Evolutionary conservation across 1,284 basidiomycete species (phyloP).

Genomic region (Tylopilus sp.): DNA sequence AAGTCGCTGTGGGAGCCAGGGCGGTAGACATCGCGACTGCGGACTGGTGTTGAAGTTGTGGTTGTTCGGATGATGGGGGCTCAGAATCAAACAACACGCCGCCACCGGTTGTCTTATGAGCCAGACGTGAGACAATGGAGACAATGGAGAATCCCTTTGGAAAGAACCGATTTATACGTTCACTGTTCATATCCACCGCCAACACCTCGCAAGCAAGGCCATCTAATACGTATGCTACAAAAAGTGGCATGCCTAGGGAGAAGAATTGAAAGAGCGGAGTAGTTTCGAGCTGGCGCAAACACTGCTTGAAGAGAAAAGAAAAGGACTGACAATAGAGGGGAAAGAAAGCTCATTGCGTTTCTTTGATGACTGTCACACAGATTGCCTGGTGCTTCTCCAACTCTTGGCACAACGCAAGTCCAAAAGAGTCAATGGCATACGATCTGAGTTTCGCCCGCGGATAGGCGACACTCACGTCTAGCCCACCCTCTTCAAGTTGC

Average conservation of each 20-base stretch:
- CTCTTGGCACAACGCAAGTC: background rate
- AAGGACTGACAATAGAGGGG: background rate
- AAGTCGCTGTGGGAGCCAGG: background rate
- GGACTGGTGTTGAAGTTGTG: background rate
- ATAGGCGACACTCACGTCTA: background rate
- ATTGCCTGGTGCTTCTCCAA: conserved; percentile 27
- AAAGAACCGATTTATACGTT: too few relatives aligned
- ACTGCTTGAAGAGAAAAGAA: too few relatives aligned
- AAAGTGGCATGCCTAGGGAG: background rate
- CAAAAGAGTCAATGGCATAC: background rate
- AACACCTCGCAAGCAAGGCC: background rate
- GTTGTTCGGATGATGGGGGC: conserved; percentile 10
- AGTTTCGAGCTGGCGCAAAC: background rate
- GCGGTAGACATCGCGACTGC: background rate
- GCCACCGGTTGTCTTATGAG: conserved; percentile 5
- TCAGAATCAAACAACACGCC: conserved; percentile 2
- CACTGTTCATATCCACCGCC: background rate
- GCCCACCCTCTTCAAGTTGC: background rate
- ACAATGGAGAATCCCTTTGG: background rate
- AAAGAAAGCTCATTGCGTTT: conserved; percentile 18
- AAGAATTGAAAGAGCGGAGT: background rate
- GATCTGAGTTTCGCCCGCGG: background rate
- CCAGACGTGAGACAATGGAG: conserved; percentile 8
- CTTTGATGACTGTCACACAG: conserved; percentile 43
- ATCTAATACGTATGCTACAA: conserved; percentile 18